Base-by-base conservation (phyloP, 768 basidiomycete genomes). In the Trametes coccinea region DNA sequence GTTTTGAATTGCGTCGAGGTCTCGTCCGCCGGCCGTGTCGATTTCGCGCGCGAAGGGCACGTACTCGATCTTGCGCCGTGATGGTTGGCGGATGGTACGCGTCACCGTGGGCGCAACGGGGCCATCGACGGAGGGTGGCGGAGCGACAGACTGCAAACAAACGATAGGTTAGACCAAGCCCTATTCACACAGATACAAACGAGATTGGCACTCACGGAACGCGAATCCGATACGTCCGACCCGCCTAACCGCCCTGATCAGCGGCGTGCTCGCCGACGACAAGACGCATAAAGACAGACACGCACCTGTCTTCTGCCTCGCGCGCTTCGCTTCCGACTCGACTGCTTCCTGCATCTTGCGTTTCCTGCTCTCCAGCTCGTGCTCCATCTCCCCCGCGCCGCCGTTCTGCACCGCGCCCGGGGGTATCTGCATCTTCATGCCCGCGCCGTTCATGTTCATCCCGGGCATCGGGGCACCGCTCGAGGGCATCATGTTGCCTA, bases 1-100 rank as follows among this genome's bases (percentile, higher is more conserved):
- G 11, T 80, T 76, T 53, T 90, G 84, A 57, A 96, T 75, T 10
- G 76, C 66, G 50, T 85, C 81, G 37, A 94, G 70, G 74, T 96
- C 90, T 66, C 93, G 86, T 33, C 95, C 95, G 29, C 93, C 95
- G 60, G 85, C 79, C 0, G 87, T 88, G 34, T 89, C 85, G 47
- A 90, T 72, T 64, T 90, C 89, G 14, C 91, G 88, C 9, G 83
- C 85, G 16, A 92, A 78, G 0, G 95, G 95, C 33, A 90, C 79
- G 72, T 95, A 97, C 76, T 93, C 91, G 65, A 97, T 89, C 76
- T 90, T 95, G 65, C 90, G 86, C 37, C 84, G 80, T 55, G 83
- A 68, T 3, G 71, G 71, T 50, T 70, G 68, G 17, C 68, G 68
- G n/a, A 69, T 66, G 6, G 65, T 61, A 14, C 66, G 63, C 27